Evolutionary conservation across 331 rosid species (phyloP).

Genomic region (Arachis monticola): DNA sequence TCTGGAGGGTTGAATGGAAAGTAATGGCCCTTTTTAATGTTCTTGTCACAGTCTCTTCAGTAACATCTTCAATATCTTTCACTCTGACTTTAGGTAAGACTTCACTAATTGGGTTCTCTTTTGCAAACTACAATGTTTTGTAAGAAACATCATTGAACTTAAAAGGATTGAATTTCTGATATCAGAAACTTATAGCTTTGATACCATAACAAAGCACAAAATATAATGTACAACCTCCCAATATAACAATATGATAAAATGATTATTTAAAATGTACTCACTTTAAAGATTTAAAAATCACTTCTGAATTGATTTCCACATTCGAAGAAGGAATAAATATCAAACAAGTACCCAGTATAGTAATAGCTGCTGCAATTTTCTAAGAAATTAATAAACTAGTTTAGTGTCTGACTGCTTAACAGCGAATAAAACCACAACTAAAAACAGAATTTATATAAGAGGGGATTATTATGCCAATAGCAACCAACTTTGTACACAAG

Average conservation of each 20-base stretch:
- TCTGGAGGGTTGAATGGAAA: conserved; percentile 75
- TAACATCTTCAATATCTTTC: conserved; percentile 60
- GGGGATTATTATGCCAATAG: background rate
- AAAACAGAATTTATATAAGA: background rate
- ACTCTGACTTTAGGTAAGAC: conserved; percentile 65
- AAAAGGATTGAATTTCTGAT: background rate
- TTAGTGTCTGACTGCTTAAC: background rate
- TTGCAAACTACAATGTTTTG: conserved; percentile 53
- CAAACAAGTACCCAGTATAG: conserved; percentile 5
- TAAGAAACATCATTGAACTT: background rate
- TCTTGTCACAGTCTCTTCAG: conserved; percentile 52
- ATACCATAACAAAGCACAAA: conserved; percentile 16
- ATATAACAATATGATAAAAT: background rate
- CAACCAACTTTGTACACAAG: background rate
- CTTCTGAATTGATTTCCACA: background rate
- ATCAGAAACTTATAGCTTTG: conserved; percentile 23
- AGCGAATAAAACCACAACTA: background rate
- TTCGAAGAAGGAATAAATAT: conserved; percentile 2
- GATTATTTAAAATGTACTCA: background rate
- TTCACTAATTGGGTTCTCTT: conserved; percentile 53
- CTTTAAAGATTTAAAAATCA: background rate
- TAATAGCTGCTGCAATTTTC: background rate
- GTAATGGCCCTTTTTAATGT: conserved; percentile 65
- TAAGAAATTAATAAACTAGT: background rate
- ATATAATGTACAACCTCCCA: background rate